Base-by-base conservation (phyloP, 2,329 filamentous ascomycete species). In the Botrytis paeoniae region DNA sequence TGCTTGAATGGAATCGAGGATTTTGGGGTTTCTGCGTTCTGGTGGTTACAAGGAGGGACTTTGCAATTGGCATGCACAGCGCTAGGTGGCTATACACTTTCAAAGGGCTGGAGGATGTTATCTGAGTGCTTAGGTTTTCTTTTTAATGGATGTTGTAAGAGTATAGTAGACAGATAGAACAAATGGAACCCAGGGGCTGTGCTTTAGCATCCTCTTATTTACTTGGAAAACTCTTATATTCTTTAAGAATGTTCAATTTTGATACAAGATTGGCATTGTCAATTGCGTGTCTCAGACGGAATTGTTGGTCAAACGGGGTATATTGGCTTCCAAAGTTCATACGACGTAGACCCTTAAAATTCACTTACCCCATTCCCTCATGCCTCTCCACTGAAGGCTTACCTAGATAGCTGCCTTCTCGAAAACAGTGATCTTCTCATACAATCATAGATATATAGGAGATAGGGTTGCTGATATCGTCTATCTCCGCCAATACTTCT, bases 81-180 rank as follows among this genome's bases (percentile, higher is more conserved):
- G 39, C 62, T 57, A 63, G 48, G 29, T 51, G n/a, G 39, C 10
- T 20, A 66, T 14, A 57, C 54, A 43, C 37, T 59, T 57, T 69
- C 48, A 69, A 69, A 20, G 48, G 48, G 39, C 45, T 8, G 22
- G 29, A 20, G 54, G 59, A 25, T 43, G 48, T 59, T 25, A 29
- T 57, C 39, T 57, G 39, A 51, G 32, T 39, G 29, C 70, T 41
- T n/a, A 37, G 12, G 48, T 14, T n/a, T 54, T 45, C 39, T 57
- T 51, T 39, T 14, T 69, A 32, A 51, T 69, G n/a, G 22, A 35
- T 61, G n/a, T 32, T 72, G 70, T 72, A 72, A 61, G 63, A 72
- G 25, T 71, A 71, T 22, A 65, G 69, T 64, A 71, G 69, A 64
- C 29, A 64, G 41, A 71, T 72, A 69, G 63, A 68, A 45, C 20